Conservation (phyloP, 495 filamentous ascomycete genomes). For the Chaetomidium leptoderma region DNA sequence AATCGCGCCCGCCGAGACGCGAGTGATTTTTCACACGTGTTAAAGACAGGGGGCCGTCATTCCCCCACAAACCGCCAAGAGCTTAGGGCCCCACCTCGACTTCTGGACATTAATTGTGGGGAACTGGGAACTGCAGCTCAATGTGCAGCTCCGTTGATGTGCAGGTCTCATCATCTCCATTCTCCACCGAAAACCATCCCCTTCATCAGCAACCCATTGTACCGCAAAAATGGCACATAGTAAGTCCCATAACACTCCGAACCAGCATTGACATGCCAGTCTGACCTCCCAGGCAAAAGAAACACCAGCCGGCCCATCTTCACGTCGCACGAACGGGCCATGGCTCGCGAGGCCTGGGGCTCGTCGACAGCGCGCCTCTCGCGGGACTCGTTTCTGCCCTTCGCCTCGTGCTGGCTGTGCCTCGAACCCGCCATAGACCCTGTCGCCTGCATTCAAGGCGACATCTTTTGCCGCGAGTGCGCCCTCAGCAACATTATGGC, state of each 20-base stretch:
- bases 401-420: conserved; percentile 86
- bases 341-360: conserved; percentile 76
- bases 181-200: background rate
- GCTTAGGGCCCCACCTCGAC: too few species aligned
- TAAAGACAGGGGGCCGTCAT: background rate
- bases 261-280: background rate
- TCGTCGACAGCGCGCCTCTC: conserved; percentile 78
- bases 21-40: conserved; percentile 2
- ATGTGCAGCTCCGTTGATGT: too few species aligned
- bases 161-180: background rate
- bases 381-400: conserved; percentile 89
- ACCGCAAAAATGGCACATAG: conserved; percentile 51
- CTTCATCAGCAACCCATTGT: background rate
- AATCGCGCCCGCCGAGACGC: conserved; percentile 7
- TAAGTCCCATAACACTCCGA: conserved; percentile 30
- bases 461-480: conserved; percentile 97
- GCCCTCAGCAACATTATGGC: conserved; percentile 84
- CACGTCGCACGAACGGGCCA: conserved; percentile 82
- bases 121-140: too few species aligned
- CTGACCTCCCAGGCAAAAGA: conserved; percentile 62
- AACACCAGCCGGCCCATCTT: conserved; percentile 97
- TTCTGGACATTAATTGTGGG: too few species aligned
- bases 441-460: conserved; percentile 68
- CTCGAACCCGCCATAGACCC: conserved; percentile 78
- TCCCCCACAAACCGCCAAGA: conserved; percentile 10